Evolutionary conservation across 139 green algal species (phyloP), one percentile per base, ranked within the genome.

Genomic region (Desmodesmus armatus): DNA sequence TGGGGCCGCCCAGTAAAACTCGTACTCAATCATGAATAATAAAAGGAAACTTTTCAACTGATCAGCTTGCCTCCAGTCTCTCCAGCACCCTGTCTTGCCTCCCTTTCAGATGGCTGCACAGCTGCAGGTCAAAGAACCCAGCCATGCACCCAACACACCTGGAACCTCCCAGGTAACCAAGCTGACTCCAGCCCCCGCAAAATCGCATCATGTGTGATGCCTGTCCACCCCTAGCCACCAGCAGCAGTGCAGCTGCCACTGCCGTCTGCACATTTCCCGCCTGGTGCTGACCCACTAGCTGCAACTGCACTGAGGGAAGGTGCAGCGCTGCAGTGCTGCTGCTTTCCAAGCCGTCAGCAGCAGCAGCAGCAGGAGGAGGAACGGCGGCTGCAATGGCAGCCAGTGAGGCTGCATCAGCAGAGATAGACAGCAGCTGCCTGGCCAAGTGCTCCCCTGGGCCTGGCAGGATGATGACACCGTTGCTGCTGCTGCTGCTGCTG

Each of bases 271-370:
- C 91, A 65, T 98, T 98, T 47, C 83, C 85, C 15, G 82, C 73
- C 79, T 98, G 94, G 71, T 95, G 91, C 0, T n/a, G 43, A 2
- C 94, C 95, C 37, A 95, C 66, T n/a, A 97, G 58, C 17, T 83
- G 65, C 81, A 95, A 40, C 17, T 27, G 41, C 51, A 89, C 80
- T 11, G 47, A 31, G 27, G 49, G 11, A 13, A 86, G 80, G 9
- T 43, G 3, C 2, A 80, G 6, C 11, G 23, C 37, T 17, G 33
- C 58, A 49, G n/a, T n/a, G n/a, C n/a, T n/a, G n/a, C n/a, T n/a
- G n/a, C n/a, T n/a, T n/a, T n/a, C n/a, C n/a, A n/a, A n/a, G n/a
- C n/a, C n/a, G n/a, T n/a, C n/a, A n/a, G 72, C 51, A 40, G 37
- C 60, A 70, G 58, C 71, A 82, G 40, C 66, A 31, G 23, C 21